These are phyloP conservation scores for Nematocida minor DNA, from an alignment of 371 early-diverging fungal genomes.

Conservation along the genomic window DNA sequence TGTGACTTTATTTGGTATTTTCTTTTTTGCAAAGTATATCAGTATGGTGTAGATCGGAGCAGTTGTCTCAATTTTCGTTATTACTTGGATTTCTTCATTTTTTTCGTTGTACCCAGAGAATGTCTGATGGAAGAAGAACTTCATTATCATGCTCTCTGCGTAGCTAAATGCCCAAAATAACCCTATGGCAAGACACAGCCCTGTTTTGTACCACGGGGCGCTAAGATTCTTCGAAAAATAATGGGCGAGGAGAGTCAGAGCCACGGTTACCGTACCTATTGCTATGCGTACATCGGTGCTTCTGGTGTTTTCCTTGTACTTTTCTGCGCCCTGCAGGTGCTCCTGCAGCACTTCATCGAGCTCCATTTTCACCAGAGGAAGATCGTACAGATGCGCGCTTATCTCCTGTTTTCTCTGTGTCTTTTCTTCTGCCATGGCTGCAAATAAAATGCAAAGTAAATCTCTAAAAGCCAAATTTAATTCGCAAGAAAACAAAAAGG, in stretches of 20 bases:
- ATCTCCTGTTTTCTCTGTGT: background rate
- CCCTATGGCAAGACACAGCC: background rate
- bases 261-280: background rate
- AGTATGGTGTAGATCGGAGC: constrained; percentile 20
- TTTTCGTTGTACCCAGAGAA: background rate
- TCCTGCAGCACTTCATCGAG: background rate
- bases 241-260: background rate
- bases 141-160: background rate
- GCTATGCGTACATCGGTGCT: background rate
- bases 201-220: background rate
- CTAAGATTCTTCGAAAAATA: background rate
- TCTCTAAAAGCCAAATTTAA: background rate
- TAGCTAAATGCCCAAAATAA: constrained; percentile 5
- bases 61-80: constrained; percentile 9
- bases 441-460: background rate
- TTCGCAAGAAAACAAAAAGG: constrained; percentile 49
- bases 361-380: background rate
- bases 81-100: background rate
- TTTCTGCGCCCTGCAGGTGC: background rate
- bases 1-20: constrained; percentile 23
- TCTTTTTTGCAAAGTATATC: constrained; percentile 11
- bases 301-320: background rate
- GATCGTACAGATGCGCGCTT: constrained; percentile 5
- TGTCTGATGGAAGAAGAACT: constrained; percentile 13
- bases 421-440: background rate